These are phyloP conservation scores for Fusarium solani-melongenae DNA, from an alignment of 2,329 filamentous ascomycete genomes.

Conservation along the genomic window DNA sequence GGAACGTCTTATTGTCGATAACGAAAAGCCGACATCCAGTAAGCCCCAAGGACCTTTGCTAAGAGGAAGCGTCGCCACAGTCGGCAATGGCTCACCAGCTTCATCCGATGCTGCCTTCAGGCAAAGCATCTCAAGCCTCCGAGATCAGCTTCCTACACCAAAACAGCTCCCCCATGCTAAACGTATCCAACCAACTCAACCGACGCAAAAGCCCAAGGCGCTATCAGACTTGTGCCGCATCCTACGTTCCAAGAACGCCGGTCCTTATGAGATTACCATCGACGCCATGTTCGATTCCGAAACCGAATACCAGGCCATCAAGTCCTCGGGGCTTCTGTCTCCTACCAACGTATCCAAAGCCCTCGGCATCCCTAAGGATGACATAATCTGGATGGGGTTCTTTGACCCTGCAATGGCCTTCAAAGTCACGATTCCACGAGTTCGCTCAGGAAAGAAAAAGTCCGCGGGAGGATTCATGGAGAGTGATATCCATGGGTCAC, in stretches of 20 bases:
- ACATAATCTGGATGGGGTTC: slow-evolving; percentile 53
- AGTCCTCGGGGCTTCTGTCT: slow-evolving; percentile 18
- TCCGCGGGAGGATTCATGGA: slow-evolving; percentile 38
- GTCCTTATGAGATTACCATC: slow-evolving; percentile 60
- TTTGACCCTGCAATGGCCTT: slow-evolving; percentile 60
- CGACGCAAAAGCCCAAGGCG: neutral
- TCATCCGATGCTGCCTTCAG: neutral
- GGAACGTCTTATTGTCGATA: slow-evolving; percentile 17
- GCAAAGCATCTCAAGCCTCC: neutral
- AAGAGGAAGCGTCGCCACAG: neutral
- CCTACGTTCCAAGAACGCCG: slow-evolving; percentile 60
- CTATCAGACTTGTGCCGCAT: slow-evolving; percentile 52
- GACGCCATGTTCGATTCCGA: slow-evolving; percentile 59
- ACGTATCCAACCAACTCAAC: accelerated
- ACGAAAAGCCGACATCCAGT: accelerated
- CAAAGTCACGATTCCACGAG: slow-evolving; percentile 47
- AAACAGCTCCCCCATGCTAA: neutral
- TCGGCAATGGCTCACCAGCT: slow-evolving; percentile 1
- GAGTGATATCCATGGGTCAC: slow-evolving; percentile 37
- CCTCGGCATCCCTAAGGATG: slow-evolving; percentile 40
- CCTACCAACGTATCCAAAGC: slow-evolving; percentile 13
- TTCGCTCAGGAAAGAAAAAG: slow-evolving; percentile 20
- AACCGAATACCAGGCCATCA: slow-evolving; percentile 44
- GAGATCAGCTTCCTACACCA: neutral
- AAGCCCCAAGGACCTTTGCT: neutral